A percentile compares a stretch with the other conserved stretches of the same genome.
Conservation (phyloP, 495 filamentous ascomycete genomes). For the Copromyces sp. region DNA sequence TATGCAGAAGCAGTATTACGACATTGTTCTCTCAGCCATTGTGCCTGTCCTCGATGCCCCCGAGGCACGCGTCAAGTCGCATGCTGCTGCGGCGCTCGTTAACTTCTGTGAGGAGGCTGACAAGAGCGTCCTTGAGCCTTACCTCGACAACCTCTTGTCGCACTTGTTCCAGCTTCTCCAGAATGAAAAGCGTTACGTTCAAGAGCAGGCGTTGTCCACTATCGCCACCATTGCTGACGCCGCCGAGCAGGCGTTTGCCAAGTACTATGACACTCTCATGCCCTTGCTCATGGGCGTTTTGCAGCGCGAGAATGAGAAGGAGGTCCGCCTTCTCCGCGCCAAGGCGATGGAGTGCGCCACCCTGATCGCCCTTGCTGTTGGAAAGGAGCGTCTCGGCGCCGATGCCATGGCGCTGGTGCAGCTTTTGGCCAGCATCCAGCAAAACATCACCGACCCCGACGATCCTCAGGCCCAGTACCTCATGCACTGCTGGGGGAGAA, state of each 20-base stretch:
- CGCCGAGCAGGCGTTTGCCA: constrained; percentile 87
- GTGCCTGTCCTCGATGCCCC: constrained; percentile 84
- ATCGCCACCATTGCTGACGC: constrained; percentile 99
- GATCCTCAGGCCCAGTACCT: constrained; percentile 96
- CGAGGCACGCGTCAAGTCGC: constrained; percentile 90
- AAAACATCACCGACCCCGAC: constrained; percentile 79
- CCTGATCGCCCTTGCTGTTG: constrained; percentile 89
- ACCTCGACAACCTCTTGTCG: constrained; percentile 76
- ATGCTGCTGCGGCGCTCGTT: constrained; percentile 91
- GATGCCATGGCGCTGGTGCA: constrained; percentile 83
- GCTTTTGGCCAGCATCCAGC: constrained; percentile 75
- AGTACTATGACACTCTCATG: constrained; percentile 94
- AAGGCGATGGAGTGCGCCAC: constrained; percentile 99
- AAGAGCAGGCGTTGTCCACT: constrained; percentile 95
- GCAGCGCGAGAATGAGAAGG: constrained; percentile 79
- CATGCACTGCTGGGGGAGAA: constrained; percentile 97
- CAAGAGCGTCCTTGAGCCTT: constrained; percentile 83
- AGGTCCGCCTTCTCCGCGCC: constrained; percentile 79
- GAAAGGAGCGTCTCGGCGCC: constrained; percentile 77
- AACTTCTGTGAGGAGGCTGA: constrained; percentile 99
- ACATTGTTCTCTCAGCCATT: constrained; percentile 74
- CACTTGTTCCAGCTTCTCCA: constrained; percentile 76
- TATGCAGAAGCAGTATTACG: constrained; percentile 95
- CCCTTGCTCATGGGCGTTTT: constrained; percentile 85
- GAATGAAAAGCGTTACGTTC: constrained; percentile 87